Conservation (phyloP, 441 rosid genomes). For the Eutrema salsugineum region DNA sequence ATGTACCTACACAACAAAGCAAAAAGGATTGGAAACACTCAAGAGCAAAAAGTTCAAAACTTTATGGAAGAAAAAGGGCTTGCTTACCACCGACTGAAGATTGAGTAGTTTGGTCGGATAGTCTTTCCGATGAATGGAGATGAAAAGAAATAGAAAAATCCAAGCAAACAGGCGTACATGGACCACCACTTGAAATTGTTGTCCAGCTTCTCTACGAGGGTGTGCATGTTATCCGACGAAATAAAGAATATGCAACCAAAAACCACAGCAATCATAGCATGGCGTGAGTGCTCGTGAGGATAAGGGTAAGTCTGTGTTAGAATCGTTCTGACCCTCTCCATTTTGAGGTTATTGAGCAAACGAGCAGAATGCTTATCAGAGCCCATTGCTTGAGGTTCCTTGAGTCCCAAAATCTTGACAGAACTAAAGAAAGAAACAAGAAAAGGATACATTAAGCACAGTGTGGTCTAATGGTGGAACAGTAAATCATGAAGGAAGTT, state of each 20-base stretch:
- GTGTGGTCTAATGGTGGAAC: conserved; percentile 1
- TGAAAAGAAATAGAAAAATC: conserved; percentile 98
- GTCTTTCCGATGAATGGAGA: conserved; percentile 97
- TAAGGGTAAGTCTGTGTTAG: conserved; percentile 83
- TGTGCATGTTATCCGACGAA: conserved; percentile 95
- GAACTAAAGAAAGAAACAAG: conserved; percentile 7
- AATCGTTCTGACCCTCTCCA: conserved; percentile 95
- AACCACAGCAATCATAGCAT: conserved; percentile 89
- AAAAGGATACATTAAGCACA: background rate
- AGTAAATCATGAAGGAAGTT: background rate
- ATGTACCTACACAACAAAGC: conserved; percentile 63
- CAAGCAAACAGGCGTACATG: conserved; percentile 95
- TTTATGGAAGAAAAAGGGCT: background rate
- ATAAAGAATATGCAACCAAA: conserved; percentile 95
- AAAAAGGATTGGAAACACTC: background rate
- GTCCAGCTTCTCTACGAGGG: conserved; percentile 63
- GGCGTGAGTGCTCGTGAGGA: conserved; percentile 98
- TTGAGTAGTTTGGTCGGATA: conserved; percentile 87
- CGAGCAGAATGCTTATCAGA: conserved; percentile 51
- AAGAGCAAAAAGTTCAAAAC: background rate
- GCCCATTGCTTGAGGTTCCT: conserved; percentile 40
- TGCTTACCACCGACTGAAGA: conserved; percentile 92
- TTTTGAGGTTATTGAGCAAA: conserved; percentile 53
- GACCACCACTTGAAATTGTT: conserved; percentile 93
- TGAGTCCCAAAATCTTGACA: conserved; percentile 16